A percentile compares a stretch with the other conserved stretches of the same genome.
Conservation (phyloP, 352 stramenopile genomes). For the Globisporangium recalcitrans region DNA sequence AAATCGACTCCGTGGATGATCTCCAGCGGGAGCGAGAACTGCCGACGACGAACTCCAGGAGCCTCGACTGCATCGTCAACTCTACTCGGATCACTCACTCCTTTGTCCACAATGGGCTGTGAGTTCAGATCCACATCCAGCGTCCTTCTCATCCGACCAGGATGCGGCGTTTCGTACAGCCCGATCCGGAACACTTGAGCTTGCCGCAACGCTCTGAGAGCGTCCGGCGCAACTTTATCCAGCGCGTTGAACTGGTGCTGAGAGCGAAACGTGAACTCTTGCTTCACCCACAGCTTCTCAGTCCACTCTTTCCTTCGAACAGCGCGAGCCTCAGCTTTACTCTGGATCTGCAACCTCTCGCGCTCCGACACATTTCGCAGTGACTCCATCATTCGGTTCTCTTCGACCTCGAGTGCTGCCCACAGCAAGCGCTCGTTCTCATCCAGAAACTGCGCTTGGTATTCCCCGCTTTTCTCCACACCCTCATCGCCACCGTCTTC, state of each 20-base stretch:
- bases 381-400: slow-evolving; percentile 67
- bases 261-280: slow-evolving; percentile 66
- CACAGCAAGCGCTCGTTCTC: slow-evolving; percentile 52
- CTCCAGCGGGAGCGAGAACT: slow-evolving; percentile 34
- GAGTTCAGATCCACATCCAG: slow-evolving; percentile 44
- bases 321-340: slow-evolving; percentile 13
- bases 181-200: slow-evolving; percentile 45
- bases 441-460: slow-evolving; percentile 23
- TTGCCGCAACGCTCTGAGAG: slow-evolving; percentile 25
- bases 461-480: background rate
- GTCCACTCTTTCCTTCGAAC: slow-evolving; percentile 44
- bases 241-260: slow-evolving; percentile 52
- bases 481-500: background rate
- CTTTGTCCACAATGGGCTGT: slow-evolving; percentile 5
- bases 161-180: slow-evolving; percentile 59
- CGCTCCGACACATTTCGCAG: slow-evolving; percentile 40
- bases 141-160: slow-evolving; percentile 49
- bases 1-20: slow-evolving; percentile 34
- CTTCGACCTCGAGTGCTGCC: slow-evolving; percentile 77
- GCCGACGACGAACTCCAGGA: slow-evolving; percentile 13
- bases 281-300: slow-evolving; percentile 46
- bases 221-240: slow-evolving; percentile 20
- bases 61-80: background rate
- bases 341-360: slow-evolving; percentile 32
- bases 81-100: background rate